These are phyloP conservation scores for Shiraia sp. DNA, from an alignment of 2,329 filamentous ascomycete species.

Conservation along the genomic window DNA sequence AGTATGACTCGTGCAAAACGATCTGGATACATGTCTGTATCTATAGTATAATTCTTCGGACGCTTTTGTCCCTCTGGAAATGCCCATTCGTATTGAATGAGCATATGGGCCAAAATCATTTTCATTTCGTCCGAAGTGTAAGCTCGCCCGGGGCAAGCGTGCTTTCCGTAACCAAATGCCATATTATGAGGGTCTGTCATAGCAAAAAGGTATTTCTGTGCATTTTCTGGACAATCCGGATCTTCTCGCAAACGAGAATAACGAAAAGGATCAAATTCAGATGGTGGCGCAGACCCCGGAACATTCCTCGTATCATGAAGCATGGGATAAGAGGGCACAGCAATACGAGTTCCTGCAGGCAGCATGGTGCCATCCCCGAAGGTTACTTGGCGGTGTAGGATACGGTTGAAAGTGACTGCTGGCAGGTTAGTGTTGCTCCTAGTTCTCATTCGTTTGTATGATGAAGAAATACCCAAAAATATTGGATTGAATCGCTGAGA, in stretches of 20 bases:
- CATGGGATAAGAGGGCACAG: too few species aligned
- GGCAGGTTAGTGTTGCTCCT: too few species aligned
- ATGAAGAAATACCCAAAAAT: too few species aligned
- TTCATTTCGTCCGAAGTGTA: conserved; percentile 10
- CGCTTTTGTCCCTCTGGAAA: too few species aligned
- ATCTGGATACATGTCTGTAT: background rate
- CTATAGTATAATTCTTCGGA: background rate
- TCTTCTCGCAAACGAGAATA: background rate
- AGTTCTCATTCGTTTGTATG: too few species aligned
- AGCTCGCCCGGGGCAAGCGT: conserved; percentile 10
- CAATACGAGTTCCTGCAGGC: background rate
- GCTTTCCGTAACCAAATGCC: conserved; percentile 9
- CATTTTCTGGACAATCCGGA: background rate
- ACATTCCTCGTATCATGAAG: too few species aligned
- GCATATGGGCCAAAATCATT: conserved; percentile 6
- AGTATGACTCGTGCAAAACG: background rate
- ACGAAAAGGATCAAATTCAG: background rate
- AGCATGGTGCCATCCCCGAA: background rate
- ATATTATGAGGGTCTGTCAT: background rate
- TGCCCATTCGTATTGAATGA: conserved; percentile 4
- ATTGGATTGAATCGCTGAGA: background rate
- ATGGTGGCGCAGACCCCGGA: too few species aligned
- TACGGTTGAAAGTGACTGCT: background rate
- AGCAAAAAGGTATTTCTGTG: background rate
- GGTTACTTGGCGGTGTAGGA: background rate